A percentile compares a stretch with the other conserved stretches of the same genome.
Conservation (phyloP, 163 green algal genomes). For the Trebouxiophyceae sp. region DNA sequence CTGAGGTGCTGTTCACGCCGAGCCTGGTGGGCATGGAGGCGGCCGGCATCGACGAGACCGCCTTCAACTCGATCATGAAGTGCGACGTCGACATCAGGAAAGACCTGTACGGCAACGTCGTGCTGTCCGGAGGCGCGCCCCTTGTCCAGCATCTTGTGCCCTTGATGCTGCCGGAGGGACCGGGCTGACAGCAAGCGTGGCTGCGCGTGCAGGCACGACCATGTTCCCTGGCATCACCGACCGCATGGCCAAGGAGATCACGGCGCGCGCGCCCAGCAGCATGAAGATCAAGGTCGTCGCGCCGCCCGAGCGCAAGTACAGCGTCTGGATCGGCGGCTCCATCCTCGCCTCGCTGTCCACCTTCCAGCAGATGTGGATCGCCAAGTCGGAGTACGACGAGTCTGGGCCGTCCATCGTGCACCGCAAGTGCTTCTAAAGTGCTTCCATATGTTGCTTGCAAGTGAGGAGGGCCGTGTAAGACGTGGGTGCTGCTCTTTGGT, state of each 20-base stretch:
- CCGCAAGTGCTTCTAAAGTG: conserved; percentile 87
- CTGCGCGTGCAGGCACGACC: conserved; percentile 62
- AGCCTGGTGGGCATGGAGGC: conserved; percentile 86
- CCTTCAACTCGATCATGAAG: conserved; percentile 99
- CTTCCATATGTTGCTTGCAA: no score
- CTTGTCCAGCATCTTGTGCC: no score
- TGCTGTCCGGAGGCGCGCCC: conserved; percentile 66
- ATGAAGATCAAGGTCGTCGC: conserved; percentile 91
- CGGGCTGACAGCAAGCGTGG: background rate
- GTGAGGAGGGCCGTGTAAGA: no score
- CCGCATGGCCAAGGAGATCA: conserved; percentile 98
- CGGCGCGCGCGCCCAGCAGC: conserved; percentile 72
- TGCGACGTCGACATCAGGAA: conserved; percentile 99
- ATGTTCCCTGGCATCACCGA: conserved; percentile 96
- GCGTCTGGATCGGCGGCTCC: conserved; percentile 97
- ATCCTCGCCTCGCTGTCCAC: conserved; percentile 96
- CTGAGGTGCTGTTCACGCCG: conserved; percentile 98
- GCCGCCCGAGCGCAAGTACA: conserved; percentile 95
- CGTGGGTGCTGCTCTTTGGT: no score
- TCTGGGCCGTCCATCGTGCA: conserved; percentile 92
- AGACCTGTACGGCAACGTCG: conserved; percentile 98
- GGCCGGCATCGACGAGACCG: conserved; percentile 93
- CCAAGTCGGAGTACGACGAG: conserved; percentile 96
- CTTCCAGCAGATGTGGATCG: conserved; percentile 95
- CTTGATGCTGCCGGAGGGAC: background rate